Base-by-base conservation (phyloP, 2,329 filamentous ascomycete species). In the Colletotrichum aenigma region DNA sequence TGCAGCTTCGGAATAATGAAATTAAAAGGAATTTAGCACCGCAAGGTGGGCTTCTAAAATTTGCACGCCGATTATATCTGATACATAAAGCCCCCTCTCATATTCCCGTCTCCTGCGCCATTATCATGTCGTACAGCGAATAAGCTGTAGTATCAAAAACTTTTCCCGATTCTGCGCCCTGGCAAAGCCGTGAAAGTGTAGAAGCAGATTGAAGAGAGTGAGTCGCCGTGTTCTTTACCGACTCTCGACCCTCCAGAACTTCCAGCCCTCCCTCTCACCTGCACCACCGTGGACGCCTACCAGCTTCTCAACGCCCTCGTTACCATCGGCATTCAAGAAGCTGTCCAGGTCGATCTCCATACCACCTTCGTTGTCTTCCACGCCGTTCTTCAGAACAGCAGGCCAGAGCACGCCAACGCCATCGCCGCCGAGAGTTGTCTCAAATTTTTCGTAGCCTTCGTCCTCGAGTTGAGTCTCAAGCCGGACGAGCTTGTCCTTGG, bases 331-430 rank as follows among this genome's bases (percentile, higher is more conserved):
- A 71, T 93, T 94, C 70, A 98, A 88, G 83, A 99, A 92, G 75
- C 88, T 89, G 74, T 98, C 95, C 80, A 96, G 90, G 80, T 98
- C 95, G 81, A 99, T 98, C 85, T 98, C 96, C 87, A 97, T 95
- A 28, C 95, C 95, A 38, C 95, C 95, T 78, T 95, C 91, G 1
- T 91, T 89, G 78, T 95, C 94, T 80, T 94, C 92, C n/a, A 91
- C 92, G 7, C 94, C 95, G 76, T 97, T 98, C 83, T 95, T 95
- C 30, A 98, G 87, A 0, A 98, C 94, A 0, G 97, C 97, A 1
- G 97, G 97, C 92, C 95, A 98, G 6, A 99, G 89, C 3, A 99
- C 95, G 48, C 97, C 97, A 1, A 99, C 95, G 15, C 97, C 97
- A 80, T 98, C 95, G 52, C 96, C 96, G 6, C 96, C 97, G 1